Percentiles rank a stretch among this genome's conserved stretches.
Conservation (phyloP, 2,329 filamentous ascomycete genomes). For the Annulohypoxylon truncatum region DNA sequence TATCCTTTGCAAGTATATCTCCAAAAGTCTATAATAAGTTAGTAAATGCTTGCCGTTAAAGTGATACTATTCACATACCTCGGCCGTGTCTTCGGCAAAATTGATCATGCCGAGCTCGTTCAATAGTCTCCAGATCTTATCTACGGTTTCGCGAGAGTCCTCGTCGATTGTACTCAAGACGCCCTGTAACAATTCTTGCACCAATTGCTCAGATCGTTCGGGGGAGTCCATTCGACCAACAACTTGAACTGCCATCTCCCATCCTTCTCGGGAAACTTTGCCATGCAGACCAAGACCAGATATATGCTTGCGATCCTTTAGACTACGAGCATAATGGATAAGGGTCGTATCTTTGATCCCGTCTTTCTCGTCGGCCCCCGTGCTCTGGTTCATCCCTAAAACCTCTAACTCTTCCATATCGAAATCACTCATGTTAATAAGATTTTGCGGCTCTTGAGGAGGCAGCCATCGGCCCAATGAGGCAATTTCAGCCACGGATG, state of each 20-base stretch:
- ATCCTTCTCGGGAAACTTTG: slow-evolving; percentile 72
- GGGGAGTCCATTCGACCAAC: slow-evolving; percentile 83
- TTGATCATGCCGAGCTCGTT: slow-evolving; percentile 80
- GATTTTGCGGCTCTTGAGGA: slow-evolving; percentile 62
- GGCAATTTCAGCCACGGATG: slow-evolving; percentile 84
- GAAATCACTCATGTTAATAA: slow-evolving; percentile 72
- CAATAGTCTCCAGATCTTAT: slow-evolving; percentile 83
- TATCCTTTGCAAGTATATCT: slow-evolving; percentile 76
- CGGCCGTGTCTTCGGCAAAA: slow-evolving; percentile 83
- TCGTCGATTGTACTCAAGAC: slow-evolving; percentile 72
- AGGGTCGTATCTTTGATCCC: slow-evolving; percentile 84
- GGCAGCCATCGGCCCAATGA: slow-evolving; percentile 87
- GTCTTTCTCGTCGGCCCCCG: slow-evolving; percentile 68
- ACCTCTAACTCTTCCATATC: slow-evolving; percentile 89
- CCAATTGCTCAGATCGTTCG: slow-evolving; percentile 76
- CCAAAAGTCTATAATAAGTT: slow-evolving; percentile 78
- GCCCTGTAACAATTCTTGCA: slow-evolving; percentile 76
- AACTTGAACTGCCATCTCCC: slow-evolving; percentile 88
- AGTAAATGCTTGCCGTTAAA: slow-evolving; percentile 28
- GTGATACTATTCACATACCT: slow-evolving; percentile 66
- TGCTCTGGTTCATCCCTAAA: slow-evolving; percentile 71
- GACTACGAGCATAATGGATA: slow-evolving; percentile 76
- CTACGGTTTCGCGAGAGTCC: slow-evolving; percentile 76
- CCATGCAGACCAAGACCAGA: slow-evolving; percentile 49
- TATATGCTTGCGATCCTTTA: slow-evolving; percentile 68